These are phyloP conservation scores for Fusarium hainanense DNA, from an alignment of 2,329 filamentous ascomycete species.

Conservation along the genomic window DNA sequence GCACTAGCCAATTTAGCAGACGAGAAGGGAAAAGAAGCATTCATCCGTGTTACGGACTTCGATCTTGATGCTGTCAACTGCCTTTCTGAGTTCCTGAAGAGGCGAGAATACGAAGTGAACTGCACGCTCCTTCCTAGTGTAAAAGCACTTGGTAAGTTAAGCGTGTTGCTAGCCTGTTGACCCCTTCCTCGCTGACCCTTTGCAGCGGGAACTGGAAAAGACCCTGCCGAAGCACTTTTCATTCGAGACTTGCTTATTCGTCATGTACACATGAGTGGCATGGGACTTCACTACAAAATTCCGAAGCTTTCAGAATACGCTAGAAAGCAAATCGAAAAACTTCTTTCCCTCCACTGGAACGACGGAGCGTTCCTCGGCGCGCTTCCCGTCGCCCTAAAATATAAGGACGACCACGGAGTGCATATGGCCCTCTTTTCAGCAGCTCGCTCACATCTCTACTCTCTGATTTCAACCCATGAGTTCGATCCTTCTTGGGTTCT, in stretches of 20 bases:
- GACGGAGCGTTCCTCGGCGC: background rate
- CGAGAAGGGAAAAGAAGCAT: background rate
- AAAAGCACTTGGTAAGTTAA: background rate
- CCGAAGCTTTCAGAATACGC: background rate
- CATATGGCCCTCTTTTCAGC: background rate
- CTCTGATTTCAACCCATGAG: background rate
- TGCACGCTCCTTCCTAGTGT: background rate
- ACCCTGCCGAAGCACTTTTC: background rate
- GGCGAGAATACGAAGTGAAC: background rate
- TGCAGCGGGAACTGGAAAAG: background rate
- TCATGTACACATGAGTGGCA: background rate
- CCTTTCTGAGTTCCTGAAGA: background rate
- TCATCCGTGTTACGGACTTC: background rate
- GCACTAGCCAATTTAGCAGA: background rate
- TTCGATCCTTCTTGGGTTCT: background rate
- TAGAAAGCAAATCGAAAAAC: background rate
- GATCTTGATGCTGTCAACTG: background rate
- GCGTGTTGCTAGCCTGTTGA: too few species aligned
- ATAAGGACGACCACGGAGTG: background rate
- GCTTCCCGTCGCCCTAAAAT: background rate
- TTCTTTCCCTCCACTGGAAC: background rate
- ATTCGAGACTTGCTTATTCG: background rate
- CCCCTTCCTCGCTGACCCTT: background rate
- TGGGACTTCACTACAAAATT: background rate
- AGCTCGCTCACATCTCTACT: background rate